phyloP scores from a whole-genome alignment of 176 grass and related monocot species.

The Calamus simplicifolius region DNA sequence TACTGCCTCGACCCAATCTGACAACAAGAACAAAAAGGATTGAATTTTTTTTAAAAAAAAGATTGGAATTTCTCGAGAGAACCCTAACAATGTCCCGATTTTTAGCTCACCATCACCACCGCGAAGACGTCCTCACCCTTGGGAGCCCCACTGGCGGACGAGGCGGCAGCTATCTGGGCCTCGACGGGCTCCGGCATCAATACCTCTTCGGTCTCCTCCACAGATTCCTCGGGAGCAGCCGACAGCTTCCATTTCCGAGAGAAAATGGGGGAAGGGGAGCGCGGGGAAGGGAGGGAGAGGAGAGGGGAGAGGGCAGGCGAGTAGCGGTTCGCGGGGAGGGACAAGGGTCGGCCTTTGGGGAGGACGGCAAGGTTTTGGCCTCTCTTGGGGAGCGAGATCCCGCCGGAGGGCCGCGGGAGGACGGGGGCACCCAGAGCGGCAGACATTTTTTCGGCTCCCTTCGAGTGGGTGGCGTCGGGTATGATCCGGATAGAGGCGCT shows the following conservation, averaged over 20 bases:
- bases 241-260: conserved; percentile 29
- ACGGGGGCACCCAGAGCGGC: conserved; percentile 28
- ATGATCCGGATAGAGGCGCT: too few relatives aligned
- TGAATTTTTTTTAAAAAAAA: conserved; percentile 2
- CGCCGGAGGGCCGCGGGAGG: conserved; percentile 28
- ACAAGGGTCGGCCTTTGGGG: not conserved
- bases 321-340: not conserved
- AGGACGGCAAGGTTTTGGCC: not conserved
- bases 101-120: conserved; percentile 63
- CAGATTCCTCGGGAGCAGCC: conserved; percentile 14
- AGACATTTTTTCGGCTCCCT: not conserved
- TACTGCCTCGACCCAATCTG: conserved; percentile 27
- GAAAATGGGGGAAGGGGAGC: conserved; percentile 6
- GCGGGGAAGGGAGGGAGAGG: not conserved
- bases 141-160: conserved; percentile 12
- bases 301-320: not conserved
- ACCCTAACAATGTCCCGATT: not conserved
- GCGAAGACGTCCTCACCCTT: conserved; percentile 89
- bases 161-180: conserved; percentile 49
- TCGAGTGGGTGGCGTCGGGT: too few relatives aligned
- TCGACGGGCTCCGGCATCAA: conserved; percentile 56
- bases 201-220: conserved; percentile 9
- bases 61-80: not conserved
- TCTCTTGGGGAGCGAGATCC: conserved; percentile 20
- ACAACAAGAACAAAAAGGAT: not conserved